These are phyloP conservation scores for Anastatica hierochuntica DNA, from an alignment of 345 rosid species.

Conservation along the genomic window DNA sequence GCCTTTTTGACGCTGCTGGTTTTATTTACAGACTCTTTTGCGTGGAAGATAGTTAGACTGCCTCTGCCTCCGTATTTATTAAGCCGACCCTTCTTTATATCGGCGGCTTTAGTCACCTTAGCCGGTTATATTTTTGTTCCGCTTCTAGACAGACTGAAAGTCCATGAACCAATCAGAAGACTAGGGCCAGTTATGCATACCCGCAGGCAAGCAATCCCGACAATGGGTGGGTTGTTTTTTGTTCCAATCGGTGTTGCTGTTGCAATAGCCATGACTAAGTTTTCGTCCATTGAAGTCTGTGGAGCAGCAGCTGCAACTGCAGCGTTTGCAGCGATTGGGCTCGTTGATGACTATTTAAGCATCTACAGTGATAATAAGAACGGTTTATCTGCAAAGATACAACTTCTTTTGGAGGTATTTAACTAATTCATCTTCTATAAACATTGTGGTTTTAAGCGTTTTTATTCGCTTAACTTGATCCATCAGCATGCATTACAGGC, in stretches of 20 bases:
- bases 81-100: constrained; percentile 55
- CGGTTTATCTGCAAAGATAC: constrained; percentile 48
- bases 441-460: not conserved
- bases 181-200: constrained; percentile 33
- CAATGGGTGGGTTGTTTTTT: constrained; percentile 83
- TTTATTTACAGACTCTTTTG: constrained; percentile 65
- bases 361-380: constrained; percentile 26
- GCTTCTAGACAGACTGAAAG: constrained; percentile 44
- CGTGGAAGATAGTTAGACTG: constrained; percentile 85
- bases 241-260: constrained; percentile 69
- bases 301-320: constrained; percentile 63
- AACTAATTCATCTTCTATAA: not conserved
- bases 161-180: constrained; percentile 35
- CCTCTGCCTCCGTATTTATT: constrained; percentile 67
- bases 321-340: constrained; percentile 62
- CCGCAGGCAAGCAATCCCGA: constrained; percentile 53
- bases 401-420: constrained; percentile 59
- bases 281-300: constrained; percentile 57
- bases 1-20: constrained; percentile 46
- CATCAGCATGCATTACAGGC: constrained; percentile 35
- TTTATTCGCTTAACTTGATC: constrained; percentile 15
- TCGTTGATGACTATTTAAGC: constrained; percentile 52
- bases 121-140: constrained; percentile 75
- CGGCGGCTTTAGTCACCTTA: constrained; percentile 41
- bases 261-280: constrained; percentile 40